phyloP scores from a whole-genome alignment of 73 alveolate genomes.

The Symbiodinium natans region DNA sequence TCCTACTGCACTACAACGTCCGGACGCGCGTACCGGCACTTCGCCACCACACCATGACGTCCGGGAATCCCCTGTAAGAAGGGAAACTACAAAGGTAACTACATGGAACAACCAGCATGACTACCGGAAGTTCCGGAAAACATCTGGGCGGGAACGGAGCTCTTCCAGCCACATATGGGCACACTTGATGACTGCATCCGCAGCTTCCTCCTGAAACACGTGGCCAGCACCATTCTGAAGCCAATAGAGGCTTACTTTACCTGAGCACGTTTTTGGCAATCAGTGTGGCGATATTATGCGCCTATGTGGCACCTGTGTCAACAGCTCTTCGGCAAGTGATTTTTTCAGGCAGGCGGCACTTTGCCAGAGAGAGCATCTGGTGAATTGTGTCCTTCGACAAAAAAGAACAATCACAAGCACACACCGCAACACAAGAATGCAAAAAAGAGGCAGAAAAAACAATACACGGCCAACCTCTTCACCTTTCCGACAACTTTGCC shows the following conservation, averaged over 20 bases:
- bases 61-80: too few species aligned
- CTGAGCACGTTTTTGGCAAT: not conserved
- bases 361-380: slow-evolving; percentile 79
- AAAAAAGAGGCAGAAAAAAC: too few species aligned
- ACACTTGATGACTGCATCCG: slow-evolving; percentile 43
- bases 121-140: slow-evolving; percentile 42
- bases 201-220: slow-evolving; percentile 47
- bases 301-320: not conserved
- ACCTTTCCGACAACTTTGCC: not conserved
- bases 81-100: too few species aligned
- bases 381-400: slow-evolving; percentile 50
- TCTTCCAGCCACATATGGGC: slow-evolving; percentile 82
- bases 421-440: not conserved
- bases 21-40: too few species aligned
- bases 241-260: slow-evolving; percentile 85
- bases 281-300: not conserved
- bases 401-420: too few species aligned
- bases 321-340: not conserved
- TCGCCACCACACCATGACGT: too few species aligned
- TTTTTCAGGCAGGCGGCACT: slow-evolving; percentile 36
- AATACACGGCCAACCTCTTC: too few species aligned
- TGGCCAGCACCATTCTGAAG: slow-evolving; percentile 86
- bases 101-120: too few species aligned
- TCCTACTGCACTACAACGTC: slow-evolving; percentile 9
- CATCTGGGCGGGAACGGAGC: slow-evolving; percentile 17